A percentile compares a stretch with the other conserved stretches of the same genome.
These are phyloP conservation scores for Cercospora citrullina DNA, from an alignment of 2,329 filamentous ascomycete genomes.

Conservation along the genomic window DNA sequence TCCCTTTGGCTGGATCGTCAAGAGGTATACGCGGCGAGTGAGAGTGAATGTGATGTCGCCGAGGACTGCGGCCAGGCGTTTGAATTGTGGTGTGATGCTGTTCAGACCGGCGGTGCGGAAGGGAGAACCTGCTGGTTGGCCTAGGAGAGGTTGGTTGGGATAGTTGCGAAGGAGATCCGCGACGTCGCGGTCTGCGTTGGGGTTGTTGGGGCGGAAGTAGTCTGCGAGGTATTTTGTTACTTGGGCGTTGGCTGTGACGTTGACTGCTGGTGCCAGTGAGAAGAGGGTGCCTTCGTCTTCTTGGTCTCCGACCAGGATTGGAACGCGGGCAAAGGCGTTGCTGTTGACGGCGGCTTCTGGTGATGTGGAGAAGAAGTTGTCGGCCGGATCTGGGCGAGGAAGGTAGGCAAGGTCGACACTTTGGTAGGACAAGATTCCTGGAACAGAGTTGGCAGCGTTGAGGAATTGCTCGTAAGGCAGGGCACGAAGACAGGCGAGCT, in stretches of 20 bases:
- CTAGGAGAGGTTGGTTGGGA: constrained; percentile 46
- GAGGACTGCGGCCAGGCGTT: constrained; percentile 69
- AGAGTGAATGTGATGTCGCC: constrained; percentile 77
- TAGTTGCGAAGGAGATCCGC: constrained; percentile 63
- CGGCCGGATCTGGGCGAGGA: constrained; percentile 65
- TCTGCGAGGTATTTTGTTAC: constrained; percentile 63
- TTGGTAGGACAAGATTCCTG: constrained; percentile 63
- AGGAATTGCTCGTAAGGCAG: constrained; percentile 45
- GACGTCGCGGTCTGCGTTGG: constrained; percentile 44
- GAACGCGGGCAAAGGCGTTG: constrained; percentile 43
- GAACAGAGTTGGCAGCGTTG: constrained; percentile 68
- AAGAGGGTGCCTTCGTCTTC: constrained; percentile 64
- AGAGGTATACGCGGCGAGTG: constrained; percentile 65
- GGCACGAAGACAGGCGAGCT: constrained; percentile 20
- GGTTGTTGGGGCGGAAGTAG: constrained; percentile 54
- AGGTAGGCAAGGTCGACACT: constrained; percentile 69
- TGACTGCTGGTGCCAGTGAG: constrained; percentile 62
- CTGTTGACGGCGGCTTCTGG: constrained; percentile 58
- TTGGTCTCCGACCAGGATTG: constrained; percentile 68
- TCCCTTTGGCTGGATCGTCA: constrained; percentile 48
- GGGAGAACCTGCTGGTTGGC: constrained; percentile 63
- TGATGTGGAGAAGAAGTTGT: constrained; percentile 60
- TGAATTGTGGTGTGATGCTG: constrained; percentile 73
- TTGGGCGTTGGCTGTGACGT: constrained; percentile 62
- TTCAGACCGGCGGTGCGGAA: constrained; percentile 70